Conservation (phyloP, 2,329 filamentous ascomycete species). For the Penicillium sclerotiorum region DNA sequence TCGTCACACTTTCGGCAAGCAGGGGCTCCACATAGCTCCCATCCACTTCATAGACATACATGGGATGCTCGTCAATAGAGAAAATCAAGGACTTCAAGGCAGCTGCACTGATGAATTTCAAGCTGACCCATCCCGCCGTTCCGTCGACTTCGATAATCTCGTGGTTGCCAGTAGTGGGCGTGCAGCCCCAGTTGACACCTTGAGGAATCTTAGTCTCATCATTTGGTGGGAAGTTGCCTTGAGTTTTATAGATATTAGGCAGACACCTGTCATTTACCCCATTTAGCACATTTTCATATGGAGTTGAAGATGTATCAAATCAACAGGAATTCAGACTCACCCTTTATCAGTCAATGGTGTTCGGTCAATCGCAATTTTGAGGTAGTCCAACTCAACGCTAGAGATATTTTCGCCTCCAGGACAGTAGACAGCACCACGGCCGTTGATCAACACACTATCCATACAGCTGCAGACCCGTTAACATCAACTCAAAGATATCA, state of each 20-base stretch:
- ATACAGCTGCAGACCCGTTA: slow-evolving; percentile 17
- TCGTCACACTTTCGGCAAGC: slow-evolving; percentile 34
- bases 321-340: slow-evolving; percentile 11
- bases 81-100: slow-evolving; percentile 54
- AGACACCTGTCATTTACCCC: slow-evolving; percentile 19
- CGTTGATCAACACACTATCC: slow-evolving; percentile 27
- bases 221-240: slow-evolving; percentile 28
- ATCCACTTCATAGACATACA: slow-evolving; percentile 45
- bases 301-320: background rate
- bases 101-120: slow-evolving; percentile 57
- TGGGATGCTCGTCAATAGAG: slow-evolving; percentile 42
- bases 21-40: slow-evolving; percentile 42
- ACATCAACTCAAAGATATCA: too few relatives aligned
- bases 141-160: slow-evolving; percentile 49
- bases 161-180: slow-evolving; percentile 45
- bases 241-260: slow-evolving; percentile 28
- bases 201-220: slow-evolving; percentile 22
- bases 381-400: slow-evolving; percentile 5
- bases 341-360: slow-evolving; percentile 21
- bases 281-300: background rate
- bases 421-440: slow-evolving; percentile 23
- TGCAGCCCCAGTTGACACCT: slow-evolving; percentile 42
- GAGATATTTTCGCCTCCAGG: slow-evolving; percentile 15
- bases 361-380: slow-evolving; percentile 9
- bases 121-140: slow-evolving; percentile 51